A percentile compares a stretch with the other conserved stretches of the same genome.
Conservation (phyloP, 225 moss, liverwort and hornwort genomes). For the Pseudisothecium myosuroides region DNA sequence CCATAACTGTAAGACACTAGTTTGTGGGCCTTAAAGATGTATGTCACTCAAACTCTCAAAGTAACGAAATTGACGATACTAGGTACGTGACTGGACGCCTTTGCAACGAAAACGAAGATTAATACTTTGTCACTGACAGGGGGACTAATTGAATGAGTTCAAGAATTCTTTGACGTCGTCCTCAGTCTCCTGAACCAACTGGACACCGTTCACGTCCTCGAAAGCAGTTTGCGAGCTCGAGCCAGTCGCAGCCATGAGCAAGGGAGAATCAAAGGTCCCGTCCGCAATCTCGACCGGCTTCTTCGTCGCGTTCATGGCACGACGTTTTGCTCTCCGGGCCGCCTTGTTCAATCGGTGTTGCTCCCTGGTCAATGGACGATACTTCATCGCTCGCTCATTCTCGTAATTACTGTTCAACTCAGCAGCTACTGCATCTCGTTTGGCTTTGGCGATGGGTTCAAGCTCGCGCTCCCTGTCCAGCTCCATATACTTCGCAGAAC, state of each 20-base stretch:
- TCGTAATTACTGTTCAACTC: background rate
- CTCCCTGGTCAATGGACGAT: background rate
- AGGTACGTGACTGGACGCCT: background rate
- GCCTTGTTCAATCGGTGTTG: too few relatives aligned
- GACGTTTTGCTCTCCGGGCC: background rate
- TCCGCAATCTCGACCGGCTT: too few relatives aligned
- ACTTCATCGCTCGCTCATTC: background rate
- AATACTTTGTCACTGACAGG: too few relatives aligned
- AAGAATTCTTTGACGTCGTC: background rate
- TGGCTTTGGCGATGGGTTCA: background rate
- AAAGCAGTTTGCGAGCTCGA: background rate
- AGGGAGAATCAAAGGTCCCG: too few relatives aligned
- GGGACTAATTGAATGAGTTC: background rate
- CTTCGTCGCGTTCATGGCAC: background rate
- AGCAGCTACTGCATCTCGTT: background rate
- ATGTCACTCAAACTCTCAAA: background rate
- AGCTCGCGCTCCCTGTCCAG: too few relatives aligned
- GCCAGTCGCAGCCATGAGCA: background rate
- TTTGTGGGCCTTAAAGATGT: background rate
- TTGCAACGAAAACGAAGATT: too few relatives aligned
- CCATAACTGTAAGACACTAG: background rate
- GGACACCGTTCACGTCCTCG: background rate
- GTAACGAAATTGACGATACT: background rate
- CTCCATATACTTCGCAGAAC: background rate
- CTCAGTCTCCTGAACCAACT: background rate